Percentiles rank a stretch among this genome's conserved stretches.
phyloP scores from a whole-genome alignment of 1,139 yeast species.

The Eremothecium gossypii region DNA sequence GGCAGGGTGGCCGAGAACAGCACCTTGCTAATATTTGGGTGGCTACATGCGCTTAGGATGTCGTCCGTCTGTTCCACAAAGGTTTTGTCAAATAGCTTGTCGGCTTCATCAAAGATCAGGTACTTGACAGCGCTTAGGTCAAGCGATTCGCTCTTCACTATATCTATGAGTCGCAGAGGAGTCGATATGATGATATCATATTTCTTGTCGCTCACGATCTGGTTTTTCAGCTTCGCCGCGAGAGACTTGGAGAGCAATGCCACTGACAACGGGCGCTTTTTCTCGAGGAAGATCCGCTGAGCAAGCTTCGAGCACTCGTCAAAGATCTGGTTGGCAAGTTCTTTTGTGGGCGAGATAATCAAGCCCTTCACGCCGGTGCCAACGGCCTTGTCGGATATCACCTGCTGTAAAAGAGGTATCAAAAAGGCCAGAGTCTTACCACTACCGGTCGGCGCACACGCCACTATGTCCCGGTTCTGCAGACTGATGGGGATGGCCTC shows the following conservation, averaged over 20 bases:
- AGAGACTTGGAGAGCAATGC: conserved; percentile 69
- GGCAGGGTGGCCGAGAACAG: conserved; percentile 96
- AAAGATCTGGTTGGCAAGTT: conserved; percentile 78
- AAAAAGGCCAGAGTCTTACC: conserved; percentile 87
- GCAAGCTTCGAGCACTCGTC: conserved; percentile 55
- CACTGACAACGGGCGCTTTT: conserved; percentile 41
- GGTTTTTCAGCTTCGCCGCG: conserved; percentile 58
- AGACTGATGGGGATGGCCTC: conserved; percentile 70
- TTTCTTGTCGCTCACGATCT: conserved; percentile 47
- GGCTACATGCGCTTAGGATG: conserved; percentile 55
- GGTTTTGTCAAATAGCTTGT: conserved; percentile 81
- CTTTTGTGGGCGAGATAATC: conserved; percentile 87
- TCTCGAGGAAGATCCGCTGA: conserved; percentile 35
- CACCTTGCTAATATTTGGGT: conserved; percentile 47
- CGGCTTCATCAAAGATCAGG: conserved; percentile 90
- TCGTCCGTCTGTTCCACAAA: conserved; percentile 89
- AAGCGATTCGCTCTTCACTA: conserved; percentile 50
- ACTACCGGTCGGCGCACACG: conserved; percentile 92
- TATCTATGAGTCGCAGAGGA: conserved; percentile 78
- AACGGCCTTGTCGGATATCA: conserved; percentile 25
- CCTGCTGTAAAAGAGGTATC: conserved; percentile 66
- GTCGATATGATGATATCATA: conserved; percentile 80
- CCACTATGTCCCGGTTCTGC: conserved; percentile 59
- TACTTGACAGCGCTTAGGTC: conserved; percentile 60
- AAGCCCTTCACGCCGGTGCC: conserved; percentile 56